Evolutionary conservation across 371 early-diverging fungal genomes (phyloP), one percentile per base, ranked within the genome.

Genomic region (Mucor racemosus): DNA sequence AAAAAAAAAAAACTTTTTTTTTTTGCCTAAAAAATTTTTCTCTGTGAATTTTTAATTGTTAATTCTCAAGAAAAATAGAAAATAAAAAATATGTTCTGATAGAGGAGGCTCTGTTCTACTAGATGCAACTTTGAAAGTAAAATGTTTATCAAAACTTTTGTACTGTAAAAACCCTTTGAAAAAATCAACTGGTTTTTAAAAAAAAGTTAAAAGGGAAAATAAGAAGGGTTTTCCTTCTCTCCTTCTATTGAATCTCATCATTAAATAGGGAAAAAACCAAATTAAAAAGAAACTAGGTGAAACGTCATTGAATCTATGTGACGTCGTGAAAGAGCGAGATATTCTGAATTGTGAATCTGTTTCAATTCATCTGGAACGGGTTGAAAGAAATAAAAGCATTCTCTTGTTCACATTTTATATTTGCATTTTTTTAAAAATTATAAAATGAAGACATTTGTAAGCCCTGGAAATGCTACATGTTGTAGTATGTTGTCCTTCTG

Each of bases 401-500:
- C 26, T 46, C 46, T 19, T 44, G n/a, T 19, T 44, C 46, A 44
- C 46, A 44, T 8, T 44, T 44, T 19, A 19, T 46, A 19, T 46
- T 46, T 17, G 19, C 46, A 46, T 46, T 46, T 46, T 17, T 17
- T 17, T 10, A 46, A 19, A 8, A 46, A 35, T 36, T 9, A 60
- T 35, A 62, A 14, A 42, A 72, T 73, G 74, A 73, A 73, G 62
- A 73, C 74, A 11, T 66, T 73, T 69, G 74, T 73, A 60, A 64
- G 74, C 35, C 69, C 74, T 61, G 69, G 69, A 26, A 56, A 55
- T 55, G 69, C 74, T 5, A 64, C 65, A 38, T 69, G 69, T 31
- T 73, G 74, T 42, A 73, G 69, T 60, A 42, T 73, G 42, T 40
- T 73, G 38, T 73, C 74, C 48, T 63, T 73, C 26, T 73, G 69